A percentile compares a stretch with the other conserved stretches of the same genome.
Conservation (phyloP, 75 land plant species). For the Picea glauca region DNA sequence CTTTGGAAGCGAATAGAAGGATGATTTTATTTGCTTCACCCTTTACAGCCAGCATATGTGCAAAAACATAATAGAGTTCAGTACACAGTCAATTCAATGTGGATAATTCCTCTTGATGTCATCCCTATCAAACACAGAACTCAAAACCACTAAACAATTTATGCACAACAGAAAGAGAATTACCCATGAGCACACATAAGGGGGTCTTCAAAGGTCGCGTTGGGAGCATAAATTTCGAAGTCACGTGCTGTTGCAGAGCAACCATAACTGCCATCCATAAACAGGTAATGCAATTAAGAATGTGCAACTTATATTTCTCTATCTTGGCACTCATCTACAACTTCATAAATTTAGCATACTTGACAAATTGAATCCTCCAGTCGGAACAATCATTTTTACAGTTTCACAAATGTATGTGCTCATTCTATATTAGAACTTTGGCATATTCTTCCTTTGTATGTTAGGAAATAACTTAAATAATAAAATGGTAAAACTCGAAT, state of each 20-base stretch:
- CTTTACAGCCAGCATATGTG: constrained; percentile 30
- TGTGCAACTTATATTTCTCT: not conserved
- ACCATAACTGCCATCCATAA: constrained; percentile 47
- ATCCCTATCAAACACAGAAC: not conserved
- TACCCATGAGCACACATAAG: constrained; percentile 90
- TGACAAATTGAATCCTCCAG: not conserved
- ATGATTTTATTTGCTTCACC: constrained; percentile 85
- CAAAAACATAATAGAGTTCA: not conserved
- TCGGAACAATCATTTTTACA: not conserved
- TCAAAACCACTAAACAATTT: not conserved
- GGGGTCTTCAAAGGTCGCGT: constrained; percentile 92
- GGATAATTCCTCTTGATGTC: not conserved
- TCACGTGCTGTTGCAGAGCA: constrained; percentile 64
- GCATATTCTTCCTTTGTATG: not conserved
- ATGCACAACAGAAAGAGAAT: not conserved
- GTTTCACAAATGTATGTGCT: not conserved
- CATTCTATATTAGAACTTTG: not conserved
- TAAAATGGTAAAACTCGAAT: not conserved
- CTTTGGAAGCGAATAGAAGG: constrained; percentile 90
- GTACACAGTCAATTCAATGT: not conserved
- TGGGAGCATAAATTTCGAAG: constrained; percentile 87
- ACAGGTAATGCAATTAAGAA: not conserved
- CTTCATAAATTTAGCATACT: not conserved
- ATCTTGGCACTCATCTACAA: constrained; percentile 7
- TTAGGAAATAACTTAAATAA: constrained; percentile 4